Evolutionary conservation across 177 flowering plant genomes (phyloP).

Genomic region (Vitis hybrid): DNA sequence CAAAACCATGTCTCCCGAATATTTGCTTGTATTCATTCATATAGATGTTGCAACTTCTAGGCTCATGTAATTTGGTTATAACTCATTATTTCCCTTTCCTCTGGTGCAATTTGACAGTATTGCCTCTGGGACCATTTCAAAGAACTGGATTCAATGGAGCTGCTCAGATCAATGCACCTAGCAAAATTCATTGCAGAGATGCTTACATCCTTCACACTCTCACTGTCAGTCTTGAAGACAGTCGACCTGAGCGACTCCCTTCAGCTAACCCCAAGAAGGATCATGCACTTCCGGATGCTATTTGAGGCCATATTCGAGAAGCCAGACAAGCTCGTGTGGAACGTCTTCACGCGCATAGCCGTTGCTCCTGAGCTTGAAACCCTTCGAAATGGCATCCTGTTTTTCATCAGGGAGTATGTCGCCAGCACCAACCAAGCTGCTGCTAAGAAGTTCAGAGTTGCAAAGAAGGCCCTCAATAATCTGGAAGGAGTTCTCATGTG

Average conservation of each 20-base stretch:
- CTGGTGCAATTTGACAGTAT: constrained; percentile 43
- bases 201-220: constrained; percentile 66
- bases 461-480: constrained; percentile 75
- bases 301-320: constrained; percentile 71
- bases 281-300: constrained; percentile 87
- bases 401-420: constrained; percentile 65
- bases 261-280: constrained; percentile 60
- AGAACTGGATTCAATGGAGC: constrained; percentile 72
- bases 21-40: too few species aligned
- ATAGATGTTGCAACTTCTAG: not conserved
- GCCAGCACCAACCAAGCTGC: constrained; percentile 27
- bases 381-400: constrained; percentile 58
- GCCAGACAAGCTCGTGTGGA: constrained; percentile 68
- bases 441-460: constrained; percentile 54
- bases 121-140: constrained; percentile 96
- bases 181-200: constrained; percentile 76
- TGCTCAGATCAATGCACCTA: constrained; percentile 69
- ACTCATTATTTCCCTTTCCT: not conserved
- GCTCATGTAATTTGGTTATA: not conserved
- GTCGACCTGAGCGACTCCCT: constrained; percentile 52
- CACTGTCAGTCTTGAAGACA: constrained; percentile 66
- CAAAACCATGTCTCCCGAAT: too few species aligned
- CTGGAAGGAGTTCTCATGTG: constrained; percentile 65
- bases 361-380: constrained; percentile 69
- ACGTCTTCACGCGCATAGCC: constrained; percentile 77